Evolutionary conservation across 257 asterid genomes (phyloP).

Genomic region (Catharanthus roseus): DNA sequence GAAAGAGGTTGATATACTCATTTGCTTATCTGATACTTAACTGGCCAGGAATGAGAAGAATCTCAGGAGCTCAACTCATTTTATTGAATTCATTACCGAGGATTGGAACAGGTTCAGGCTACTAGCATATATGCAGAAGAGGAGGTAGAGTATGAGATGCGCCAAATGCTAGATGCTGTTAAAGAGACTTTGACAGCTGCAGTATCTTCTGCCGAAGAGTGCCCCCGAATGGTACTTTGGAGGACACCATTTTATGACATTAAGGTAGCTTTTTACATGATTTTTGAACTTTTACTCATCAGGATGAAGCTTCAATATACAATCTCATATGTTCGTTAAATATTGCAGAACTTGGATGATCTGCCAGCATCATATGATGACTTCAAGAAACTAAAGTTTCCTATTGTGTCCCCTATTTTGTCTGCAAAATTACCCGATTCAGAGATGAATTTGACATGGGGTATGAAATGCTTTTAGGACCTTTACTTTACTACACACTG

Average conservation of each 20-base stretch:
- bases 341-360: constrained; percentile 46
- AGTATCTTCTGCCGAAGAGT: constrained; percentile 29
- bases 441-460: constrained; percentile 50
- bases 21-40: constrained; percentile 25
- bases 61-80: constrained; percentile 27
- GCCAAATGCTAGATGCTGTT: constrained; percentile 46
- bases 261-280: constrained; percentile 33
- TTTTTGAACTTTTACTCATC: neutral
- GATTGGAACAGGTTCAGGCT: constrained; percentile 66
- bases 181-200: constrained; percentile 36
- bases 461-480: constrained; percentile 24
- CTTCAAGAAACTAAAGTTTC: constrained; percentile 54
- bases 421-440: constrained; percentile 42
- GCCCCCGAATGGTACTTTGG: constrained; percentile 55
- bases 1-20: constrained; percentile 54
- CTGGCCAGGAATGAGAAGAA: constrained; percentile 25
- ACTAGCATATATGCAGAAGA: constrained; percentile 64
- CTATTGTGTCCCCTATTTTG: constrained; percentile 39
- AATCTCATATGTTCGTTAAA: neutral
- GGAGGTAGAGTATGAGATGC: constrained; percentile 73
- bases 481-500: neutral
- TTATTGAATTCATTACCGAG: constrained; percentile 37
- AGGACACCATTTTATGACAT: constrained; percentile 58
- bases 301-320: neutral
- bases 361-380: constrained; percentile 57